These are phyloP conservation scores for Monosporascus sp. DNA, from an alignment of 2,329 filamentous ascomycete species.

Conservation along the genomic window DNA sequence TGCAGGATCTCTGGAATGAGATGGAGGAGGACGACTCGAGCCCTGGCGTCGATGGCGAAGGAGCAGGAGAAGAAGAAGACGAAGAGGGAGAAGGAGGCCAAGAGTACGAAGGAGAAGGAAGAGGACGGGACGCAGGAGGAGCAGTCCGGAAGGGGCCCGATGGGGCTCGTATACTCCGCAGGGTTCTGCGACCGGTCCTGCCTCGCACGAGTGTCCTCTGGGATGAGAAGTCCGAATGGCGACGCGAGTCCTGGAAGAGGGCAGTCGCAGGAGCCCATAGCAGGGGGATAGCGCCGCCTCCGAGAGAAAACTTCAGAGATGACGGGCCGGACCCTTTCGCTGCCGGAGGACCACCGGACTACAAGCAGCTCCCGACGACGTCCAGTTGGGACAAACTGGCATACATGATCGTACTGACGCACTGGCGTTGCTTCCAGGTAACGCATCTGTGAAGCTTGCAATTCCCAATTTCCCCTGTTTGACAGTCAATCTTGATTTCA, in stretches of 20 bases:
- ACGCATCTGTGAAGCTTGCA: neutral
- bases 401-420: conserved; percentile 40
- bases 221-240: neutral
- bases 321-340: neutral
- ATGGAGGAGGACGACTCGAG: neutral
- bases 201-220: no score
- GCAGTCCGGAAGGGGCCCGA: no score
- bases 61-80: no score
- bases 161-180: no score
- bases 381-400: conserved; percentile 35
- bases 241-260: neutral
- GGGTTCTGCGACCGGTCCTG: no score
- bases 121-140: no score
- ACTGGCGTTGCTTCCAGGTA: conserved; percentile 33
- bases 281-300: neutral
- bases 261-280: neutral
- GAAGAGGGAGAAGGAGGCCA: neutral
- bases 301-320: neutral
- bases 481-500: no score
- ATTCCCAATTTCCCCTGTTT: neutral
- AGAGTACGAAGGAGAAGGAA: neutral
- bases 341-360: conserved; percentile 24
- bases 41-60: no score
- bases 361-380: conserved; percentile 35
- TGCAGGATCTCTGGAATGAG: neutral